Base-by-base conservation (phyloP, 345 rosid species). In the Dovyalis caffra region DNA sequence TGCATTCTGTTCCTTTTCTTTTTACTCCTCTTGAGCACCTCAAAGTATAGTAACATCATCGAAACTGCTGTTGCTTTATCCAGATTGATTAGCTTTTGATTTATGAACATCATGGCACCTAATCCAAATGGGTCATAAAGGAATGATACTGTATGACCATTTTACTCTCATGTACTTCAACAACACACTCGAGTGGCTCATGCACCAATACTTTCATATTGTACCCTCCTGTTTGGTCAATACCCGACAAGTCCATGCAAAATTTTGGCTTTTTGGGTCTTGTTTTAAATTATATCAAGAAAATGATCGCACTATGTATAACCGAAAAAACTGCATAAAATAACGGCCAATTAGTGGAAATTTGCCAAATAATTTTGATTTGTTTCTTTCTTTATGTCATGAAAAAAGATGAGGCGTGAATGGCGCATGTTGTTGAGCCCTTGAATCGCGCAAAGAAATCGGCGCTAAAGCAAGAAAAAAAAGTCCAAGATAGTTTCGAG, bases 361-460 rank as follows among this genome's bases (percentile, higher is more conserved):
- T 31, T 60, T 11, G 38, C 64, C 70, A 0, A 64, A 65, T 20
- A n/a, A 18, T 8, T 18, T 2, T 29, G 14, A 6, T n/a, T 0
- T 1, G 28, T 33, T 67, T 16, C 64, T 43, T 43, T 45, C 23
- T 29, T 12, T 31, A 10, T 32, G 69, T 35, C 23, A 58, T 49
- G 11, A 56, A 62, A 60, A 43, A 56, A 38, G 72, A 5, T 9
- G 20, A 69, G 80, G 85, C 87, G 88, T 81, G 81, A 86, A 75
- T 86, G 84, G 81, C 87, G 88, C 79, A 26, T 67, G 66, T 34
- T 56, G 57, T 26, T 74, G 72, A 21, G 29, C 77, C 81, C 79
- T 74, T 67, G 43, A 74, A 83, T 85, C 61, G 71, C 88, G 89
- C 86, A 53, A 82, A 75, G 81, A 81, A 64, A 82, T 72, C 87